Evolutionary conservation across 2,329 filamentous ascomycete species (phyloP).

Genomic region (Cytospora chrysosperma): DNA sequence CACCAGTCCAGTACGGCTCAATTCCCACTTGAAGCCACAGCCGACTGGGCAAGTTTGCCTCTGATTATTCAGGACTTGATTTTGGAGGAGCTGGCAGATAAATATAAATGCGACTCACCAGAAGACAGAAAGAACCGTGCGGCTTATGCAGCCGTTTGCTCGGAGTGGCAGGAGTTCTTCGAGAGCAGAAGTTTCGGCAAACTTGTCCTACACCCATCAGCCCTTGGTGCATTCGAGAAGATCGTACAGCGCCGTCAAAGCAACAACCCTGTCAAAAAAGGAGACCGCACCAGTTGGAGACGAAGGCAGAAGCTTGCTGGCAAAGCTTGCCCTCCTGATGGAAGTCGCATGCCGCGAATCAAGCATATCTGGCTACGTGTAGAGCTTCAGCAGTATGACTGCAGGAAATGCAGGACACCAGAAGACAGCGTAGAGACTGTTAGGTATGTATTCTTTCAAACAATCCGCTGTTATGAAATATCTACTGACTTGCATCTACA

Average conservation of each 20-base stretch:
- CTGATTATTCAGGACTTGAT: too few species aligned
- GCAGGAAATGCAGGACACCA: not conserved
- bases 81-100: not conserved
- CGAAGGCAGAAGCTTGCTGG: not conserved
- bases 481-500: not conserved
- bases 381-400: conserved; percentile 4
- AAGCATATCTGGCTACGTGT: conserved; percentile 6
- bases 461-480: not conserved
- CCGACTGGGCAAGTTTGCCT: too few species aligned
- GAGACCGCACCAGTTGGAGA: not conserved
- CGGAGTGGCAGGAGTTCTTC: conserved; percentile 9
- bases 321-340: too few species aligned
- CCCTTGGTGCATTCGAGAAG: not conserved
- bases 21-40: too few species aligned
- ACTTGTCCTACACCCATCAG: not conserved
- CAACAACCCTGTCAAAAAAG: not conserved
- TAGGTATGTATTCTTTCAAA: not conserved
- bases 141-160: conserved; percentile 4
- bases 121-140: not conserved
- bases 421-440: not conserved
- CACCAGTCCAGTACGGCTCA: too few species aligned
- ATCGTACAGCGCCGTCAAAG: not conserved
- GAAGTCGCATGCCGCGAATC: not conserved
- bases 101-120: not conserved
- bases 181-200: conserved; percentile 1